Evolutionary conservation across 2,329 filamentous ascomycete genomes (phyloP).

Genomic region (Xylaria sp.): DNA sequence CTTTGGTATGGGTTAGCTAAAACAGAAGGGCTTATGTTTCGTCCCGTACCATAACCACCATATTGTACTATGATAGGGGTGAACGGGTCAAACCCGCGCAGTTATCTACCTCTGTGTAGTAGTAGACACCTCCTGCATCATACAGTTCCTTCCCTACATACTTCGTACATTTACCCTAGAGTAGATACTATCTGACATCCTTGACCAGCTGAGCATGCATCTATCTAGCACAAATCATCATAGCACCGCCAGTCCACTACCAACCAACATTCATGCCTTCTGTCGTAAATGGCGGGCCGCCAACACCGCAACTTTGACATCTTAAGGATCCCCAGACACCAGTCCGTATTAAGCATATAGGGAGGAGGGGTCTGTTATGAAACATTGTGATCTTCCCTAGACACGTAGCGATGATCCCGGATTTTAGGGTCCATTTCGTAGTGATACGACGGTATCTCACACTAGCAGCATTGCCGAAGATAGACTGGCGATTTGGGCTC

Average conservation of each 20-base stretch:
- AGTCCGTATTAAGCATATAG: background rate
- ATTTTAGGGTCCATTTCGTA: background rate
- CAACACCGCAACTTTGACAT: constrained; percentile 12
- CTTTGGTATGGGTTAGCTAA: background rate
- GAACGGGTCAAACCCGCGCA: too few relatives aligned
- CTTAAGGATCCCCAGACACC: background rate
- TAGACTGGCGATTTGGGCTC: background rate
- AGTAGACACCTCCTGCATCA: too few relatives aligned
- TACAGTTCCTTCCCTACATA: too few relatives aligned
- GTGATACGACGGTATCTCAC: background rate
- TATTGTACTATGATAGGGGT: too few relatives aligned
- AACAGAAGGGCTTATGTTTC: background rate
- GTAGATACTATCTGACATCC: constrained; percentile 17
- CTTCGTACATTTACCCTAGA: too few relatives aligned
- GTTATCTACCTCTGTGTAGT: too few relatives aligned
- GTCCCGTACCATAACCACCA: too few relatives aligned
- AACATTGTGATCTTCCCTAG: constrained; percentile 5
- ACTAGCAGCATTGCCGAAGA: background rate
- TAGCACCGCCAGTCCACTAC: background rate
- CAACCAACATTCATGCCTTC: constrained; percentile 3
- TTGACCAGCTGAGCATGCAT: constrained; percentile 15
- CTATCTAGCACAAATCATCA: constrained; percentile 10
- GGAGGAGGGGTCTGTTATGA: background rate
- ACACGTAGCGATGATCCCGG: constrained; percentile 11
- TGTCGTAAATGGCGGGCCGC: background rate